Percentiles rank a stretch among this genome's conserved stretches.
These are phyloP conservation scores for Vicia faba DNA, from an alignment of 306 rosid genomes.

Conservation along the genomic window DNA sequence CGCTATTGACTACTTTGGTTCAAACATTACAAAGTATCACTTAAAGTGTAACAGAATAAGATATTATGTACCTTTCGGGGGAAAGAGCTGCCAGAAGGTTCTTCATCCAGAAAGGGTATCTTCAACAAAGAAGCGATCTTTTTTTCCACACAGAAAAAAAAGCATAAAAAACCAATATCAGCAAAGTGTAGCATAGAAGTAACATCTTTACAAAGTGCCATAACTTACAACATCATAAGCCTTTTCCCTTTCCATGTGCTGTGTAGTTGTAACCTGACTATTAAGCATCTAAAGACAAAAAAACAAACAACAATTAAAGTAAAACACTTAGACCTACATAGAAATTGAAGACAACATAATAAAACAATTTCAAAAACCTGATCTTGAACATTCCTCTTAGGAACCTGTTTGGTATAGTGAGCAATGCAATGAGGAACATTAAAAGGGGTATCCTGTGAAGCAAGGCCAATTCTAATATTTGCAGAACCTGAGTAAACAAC, in stretches of 20 bases:
- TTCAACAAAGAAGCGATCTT: slow-evolving; percentile 78
- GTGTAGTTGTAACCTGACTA: slow-evolving; percentile 64
- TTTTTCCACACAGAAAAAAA: slow-evolving; percentile 1
- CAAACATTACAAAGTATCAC: slow-evolving; percentile 26
- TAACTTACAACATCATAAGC: slow-evolving; percentile 82
- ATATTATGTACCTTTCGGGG: slow-evolving; percentile 73
- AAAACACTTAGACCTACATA: slow-evolving; percentile 2
- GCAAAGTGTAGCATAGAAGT: slow-evolving; percentile 20
- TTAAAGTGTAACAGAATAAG: slow-evolving; percentile 31
- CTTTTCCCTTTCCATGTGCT: slow-evolving; percentile 81
- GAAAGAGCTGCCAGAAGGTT: slow-evolving; percentile 68
- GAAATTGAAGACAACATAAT: background rate
- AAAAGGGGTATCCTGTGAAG: slow-evolving; percentile 81
- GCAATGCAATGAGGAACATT: slow-evolving; percentile 90
- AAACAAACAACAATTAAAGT: slow-evolving; percentile 27
- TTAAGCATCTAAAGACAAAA: slow-evolving; percentile 70
- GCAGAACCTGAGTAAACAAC: slow-evolving; percentile 64
- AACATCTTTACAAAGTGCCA: slow-evolving; percentile 9
- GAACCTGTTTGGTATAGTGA: slow-evolving; percentile 65
- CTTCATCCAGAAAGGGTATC: slow-evolving; percentile 89
- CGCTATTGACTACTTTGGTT: no score
- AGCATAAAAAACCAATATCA: slow-evolving; percentile 5
- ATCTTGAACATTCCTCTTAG: slow-evolving; percentile 72
- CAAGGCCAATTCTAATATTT: slow-evolving; percentile 81
- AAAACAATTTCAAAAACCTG: slow-evolving; percentile 62